Percentiles rank a stretch among this genome's conserved stretches.
Conservation (phyloP, 768 basidiomycete genomes). For the Gelatoporia subvermispora region DNA sequence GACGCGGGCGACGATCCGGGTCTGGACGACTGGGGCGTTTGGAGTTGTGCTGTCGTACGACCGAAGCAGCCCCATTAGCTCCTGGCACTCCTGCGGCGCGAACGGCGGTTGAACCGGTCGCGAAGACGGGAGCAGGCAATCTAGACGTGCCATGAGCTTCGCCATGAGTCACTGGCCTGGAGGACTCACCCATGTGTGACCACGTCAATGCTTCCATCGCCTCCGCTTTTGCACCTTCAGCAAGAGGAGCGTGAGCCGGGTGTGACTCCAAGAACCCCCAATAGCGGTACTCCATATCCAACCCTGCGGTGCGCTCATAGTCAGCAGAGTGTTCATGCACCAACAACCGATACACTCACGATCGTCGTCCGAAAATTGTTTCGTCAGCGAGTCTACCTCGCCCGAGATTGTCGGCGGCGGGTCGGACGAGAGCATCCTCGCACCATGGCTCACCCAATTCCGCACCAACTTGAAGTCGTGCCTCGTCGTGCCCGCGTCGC, state of each 20-base stretch:
- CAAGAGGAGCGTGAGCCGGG: conserved; percentile 64
- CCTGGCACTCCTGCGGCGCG: conserved; percentile 71
- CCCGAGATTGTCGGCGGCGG: conserved; percentile 28
- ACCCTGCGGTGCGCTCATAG: conserved; percentile 34
- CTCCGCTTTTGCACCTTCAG: conserved; percentile 52
- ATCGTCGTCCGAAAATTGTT: conserved; percentile 31
- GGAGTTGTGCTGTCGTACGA: conserved; percentile 37
- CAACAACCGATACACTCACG: conserved; percentile 27
- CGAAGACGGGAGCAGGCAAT: conserved; percentile 63
- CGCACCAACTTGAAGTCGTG: conserved; percentile 35
- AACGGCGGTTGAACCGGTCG: conserved; percentile 61
- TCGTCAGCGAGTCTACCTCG: conserved; percentile 15
- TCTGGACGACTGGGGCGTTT: conserved; percentile 46
- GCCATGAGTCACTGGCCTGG: not conserved
- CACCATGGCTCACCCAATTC: conserved; percentile 66
- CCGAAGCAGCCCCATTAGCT: conserved; percentile 57
- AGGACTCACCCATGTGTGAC: conserved; percentile 62
- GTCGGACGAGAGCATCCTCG: conserved; percentile 46
- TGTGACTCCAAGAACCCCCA: conserved; percentile 80
- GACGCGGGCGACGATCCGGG: conserved; percentile 64
- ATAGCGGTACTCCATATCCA: conserved; percentile 75
- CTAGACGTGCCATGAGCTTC: conserved; percentile 28
- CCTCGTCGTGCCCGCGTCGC: conserved; percentile 32
- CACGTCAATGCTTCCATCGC: conserved; percentile 75
- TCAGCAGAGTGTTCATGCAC: not conserved